Conservation (phyloP, 1,284 basidiomycete genomes). For the Heliocybe sulcata region DNA sequence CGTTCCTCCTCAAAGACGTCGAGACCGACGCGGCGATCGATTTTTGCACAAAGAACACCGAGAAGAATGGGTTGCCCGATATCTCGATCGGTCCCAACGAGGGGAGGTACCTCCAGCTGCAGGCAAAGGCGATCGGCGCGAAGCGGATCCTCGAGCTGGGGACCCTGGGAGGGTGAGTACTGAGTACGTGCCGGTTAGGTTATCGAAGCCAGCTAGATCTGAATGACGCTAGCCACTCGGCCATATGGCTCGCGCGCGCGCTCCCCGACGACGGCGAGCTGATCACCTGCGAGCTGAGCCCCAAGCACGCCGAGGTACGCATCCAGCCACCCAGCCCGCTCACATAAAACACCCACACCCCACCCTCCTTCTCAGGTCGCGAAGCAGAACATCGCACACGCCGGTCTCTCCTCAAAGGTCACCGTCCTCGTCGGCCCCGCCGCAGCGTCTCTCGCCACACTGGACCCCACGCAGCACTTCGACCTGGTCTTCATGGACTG, state of each 20-base stretch:
- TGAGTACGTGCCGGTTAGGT: no score
- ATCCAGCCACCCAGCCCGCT: conserved; percentile 26
- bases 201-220: no score
- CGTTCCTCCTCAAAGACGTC: conserved; percentile 33
- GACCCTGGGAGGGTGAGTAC: conserved; percentile 54
- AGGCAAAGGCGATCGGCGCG: conserved; percentile 38
- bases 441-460: conserved; percentile 31
- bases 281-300: conserved; percentile 41
- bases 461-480: conserved; percentile 37
- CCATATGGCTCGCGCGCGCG: conserved; percentile 52
- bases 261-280: conserved; percentile 45
- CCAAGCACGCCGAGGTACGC: conserved; percentile 42
- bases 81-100: conserved; percentile 52
- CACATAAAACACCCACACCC: conserved; percentile 41
- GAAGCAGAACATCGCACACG: conserved; percentile 38
- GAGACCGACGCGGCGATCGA: conserved; percentile 41
- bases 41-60: conserved; percentile 31
- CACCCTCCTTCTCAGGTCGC: conserved; percentile 53
- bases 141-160: conserved; percentile 54
- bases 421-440: conserved; percentile 45
- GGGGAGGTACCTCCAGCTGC: conserved; percentile 48
- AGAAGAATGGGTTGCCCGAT: conserved; percentile 35
- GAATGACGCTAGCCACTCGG: conserved; percentile 41
- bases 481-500: conserved; percentile 61
- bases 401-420: conserved; percentile 38